phyloP scores from a whole-genome alignment of 2,329 filamentous ascomycete species.

The Zymoseptoria ardabiliae region DNA sequence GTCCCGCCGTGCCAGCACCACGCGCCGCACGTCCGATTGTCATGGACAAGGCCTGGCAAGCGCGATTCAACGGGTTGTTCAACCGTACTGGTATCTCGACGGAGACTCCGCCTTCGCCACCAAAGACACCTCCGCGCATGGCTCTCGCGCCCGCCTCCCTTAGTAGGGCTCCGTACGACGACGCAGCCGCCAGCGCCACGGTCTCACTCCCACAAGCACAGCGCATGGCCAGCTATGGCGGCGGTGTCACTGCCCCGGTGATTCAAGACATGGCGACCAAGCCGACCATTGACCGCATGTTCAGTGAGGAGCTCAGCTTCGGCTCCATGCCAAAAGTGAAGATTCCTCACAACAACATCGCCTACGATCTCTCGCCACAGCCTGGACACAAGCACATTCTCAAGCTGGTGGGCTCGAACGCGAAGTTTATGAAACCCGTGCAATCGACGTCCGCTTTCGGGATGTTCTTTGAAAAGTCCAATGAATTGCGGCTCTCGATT shows the following conservation, averaged over 20 bases:
- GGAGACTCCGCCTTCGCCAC: slow-evolving; percentile 30
- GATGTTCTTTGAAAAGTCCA: neutral
- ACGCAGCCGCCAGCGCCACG: slow-evolving; percentile 52
- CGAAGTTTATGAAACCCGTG: slow-evolving; percentile 8
- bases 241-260: neutral
- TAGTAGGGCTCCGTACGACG: slow-evolving; percentile 59
- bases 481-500: slow-evolving; percentile 14
- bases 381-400: slow-evolving; percentile 17
- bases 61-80: slow-evolving; percentile 70
- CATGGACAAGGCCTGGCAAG: slow-evolving; percentile 61
- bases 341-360: slow-evolving; percentile 21
- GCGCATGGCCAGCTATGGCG: slow-evolving; percentile 17
- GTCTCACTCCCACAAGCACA: slow-evolving; percentile 56
- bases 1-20: slow-evolving; percentile 34
- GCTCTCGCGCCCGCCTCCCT: slow-evolving; percentile 52
- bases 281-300: slow-evolving; percentile 35
- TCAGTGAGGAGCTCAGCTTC: slow-evolving; percentile 41
- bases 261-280: slow-evolving; percentile 32
- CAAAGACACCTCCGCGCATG: slow-evolving; percentile 33
- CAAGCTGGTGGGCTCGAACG: slow-evolving; percentile 5
- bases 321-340: slow-evolving; percentile 36
- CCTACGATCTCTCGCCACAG: slow-evolving; percentile 16
- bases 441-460: slow-evolving; percentile 2
- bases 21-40: slow-evolving; percentile 37
- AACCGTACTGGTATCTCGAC: slow-evolving; percentile 51